Evolutionary conservation across 148 eudicot genomes (phyloP).

Genomic region (Nepenthes gracilis): DNA sequence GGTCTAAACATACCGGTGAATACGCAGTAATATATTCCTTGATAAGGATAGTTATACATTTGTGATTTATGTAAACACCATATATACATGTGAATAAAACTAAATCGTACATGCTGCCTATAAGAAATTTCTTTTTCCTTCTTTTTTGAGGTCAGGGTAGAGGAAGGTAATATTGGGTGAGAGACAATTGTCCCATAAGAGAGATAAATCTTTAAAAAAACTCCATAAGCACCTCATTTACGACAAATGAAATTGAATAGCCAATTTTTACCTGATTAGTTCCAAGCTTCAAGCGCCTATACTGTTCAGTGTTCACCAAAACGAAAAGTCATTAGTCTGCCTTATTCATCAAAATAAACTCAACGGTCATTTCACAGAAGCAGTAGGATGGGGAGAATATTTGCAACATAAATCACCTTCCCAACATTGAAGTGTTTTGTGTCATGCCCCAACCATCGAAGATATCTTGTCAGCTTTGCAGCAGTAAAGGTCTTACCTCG

Average conservation of each 20-base stretch:
- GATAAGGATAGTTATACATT: too few relatives aligned
- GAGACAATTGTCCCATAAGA: too few relatives aligned
- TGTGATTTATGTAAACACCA: too few relatives aligned
- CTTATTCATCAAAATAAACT: constrained; percentile 4
- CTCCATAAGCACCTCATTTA: neutral
- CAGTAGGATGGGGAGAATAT: neutral
- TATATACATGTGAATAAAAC: too few relatives aligned
- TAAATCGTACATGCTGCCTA: too few relatives aligned
- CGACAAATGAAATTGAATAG: neutral
- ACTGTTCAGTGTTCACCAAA: constrained; percentile 72
- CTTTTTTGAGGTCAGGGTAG: too few relatives aligned
- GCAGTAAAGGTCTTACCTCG: constrained; percentile 99
- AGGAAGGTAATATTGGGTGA: too few relatives aligned
- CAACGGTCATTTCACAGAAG: neutral
- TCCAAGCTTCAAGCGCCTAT: constrained; percentile 92
- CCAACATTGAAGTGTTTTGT: constrained; percentile 99
- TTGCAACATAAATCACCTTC: constrained; percentile 42
- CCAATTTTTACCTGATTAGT: constrained; percentile 55
- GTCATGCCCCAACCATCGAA: constrained; percentile 98
- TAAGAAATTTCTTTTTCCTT: too few relatives aligned
- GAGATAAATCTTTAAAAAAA: too few relatives aligned
- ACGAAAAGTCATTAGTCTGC: constrained; percentile 9
- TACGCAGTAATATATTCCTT: too few relatives aligned
- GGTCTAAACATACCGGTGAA: too few relatives aligned
- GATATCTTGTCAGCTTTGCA: constrained; percentile 92